Conservation (phyloP, 73 alveolate genomes). For the Tetrahymena malaccensis region DNA sequence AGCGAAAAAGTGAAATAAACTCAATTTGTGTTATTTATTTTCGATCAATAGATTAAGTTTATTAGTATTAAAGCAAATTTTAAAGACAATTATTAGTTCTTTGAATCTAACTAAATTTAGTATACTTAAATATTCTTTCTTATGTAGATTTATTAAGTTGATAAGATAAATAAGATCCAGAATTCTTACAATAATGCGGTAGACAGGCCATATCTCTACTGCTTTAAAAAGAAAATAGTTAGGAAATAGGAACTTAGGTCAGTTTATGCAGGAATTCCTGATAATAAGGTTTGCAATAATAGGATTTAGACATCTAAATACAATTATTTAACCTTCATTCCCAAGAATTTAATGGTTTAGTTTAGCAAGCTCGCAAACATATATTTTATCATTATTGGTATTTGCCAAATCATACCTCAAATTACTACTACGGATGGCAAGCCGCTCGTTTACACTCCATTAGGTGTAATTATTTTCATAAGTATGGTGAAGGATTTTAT, state of each 20-base stretch:
- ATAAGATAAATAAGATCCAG: not conserved
- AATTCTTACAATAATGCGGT: not conserved
- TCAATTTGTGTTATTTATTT: no score
- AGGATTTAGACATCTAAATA: conserved; percentile 63
- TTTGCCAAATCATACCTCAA: conserved; percentile 43
- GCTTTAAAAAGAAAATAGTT: not conserved
- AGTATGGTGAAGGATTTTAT: conserved; percentile 80
- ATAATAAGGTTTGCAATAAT: conserved; percentile 3
- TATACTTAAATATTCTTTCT: not conserved
- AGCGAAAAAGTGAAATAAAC: not conserved
- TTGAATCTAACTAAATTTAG: not conserved
- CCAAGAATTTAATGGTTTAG: conserved; percentile 57
- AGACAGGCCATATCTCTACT: not conserved
- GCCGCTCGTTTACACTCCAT: conserved; percentile 28
- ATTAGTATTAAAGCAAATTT: not conserved
- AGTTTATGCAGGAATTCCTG: not conserved
- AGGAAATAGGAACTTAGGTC: not conserved
- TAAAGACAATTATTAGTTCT: not conserved
- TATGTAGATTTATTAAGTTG: not conserved
- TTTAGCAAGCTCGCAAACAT: conserved; percentile 61
- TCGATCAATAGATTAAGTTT: not conserved
- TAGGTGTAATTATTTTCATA: conserved; percentile 68
- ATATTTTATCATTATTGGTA: conserved; percentile 59
- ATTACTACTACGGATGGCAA: conserved; percentile 39
- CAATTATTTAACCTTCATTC: conserved; percentile 66